Percentiles rank a stretch among this genome's conserved stretches.
Evolutionary conservation across 73 alveolate species (phyloP).

Genomic region (Symbiodinium natans): DNA sequence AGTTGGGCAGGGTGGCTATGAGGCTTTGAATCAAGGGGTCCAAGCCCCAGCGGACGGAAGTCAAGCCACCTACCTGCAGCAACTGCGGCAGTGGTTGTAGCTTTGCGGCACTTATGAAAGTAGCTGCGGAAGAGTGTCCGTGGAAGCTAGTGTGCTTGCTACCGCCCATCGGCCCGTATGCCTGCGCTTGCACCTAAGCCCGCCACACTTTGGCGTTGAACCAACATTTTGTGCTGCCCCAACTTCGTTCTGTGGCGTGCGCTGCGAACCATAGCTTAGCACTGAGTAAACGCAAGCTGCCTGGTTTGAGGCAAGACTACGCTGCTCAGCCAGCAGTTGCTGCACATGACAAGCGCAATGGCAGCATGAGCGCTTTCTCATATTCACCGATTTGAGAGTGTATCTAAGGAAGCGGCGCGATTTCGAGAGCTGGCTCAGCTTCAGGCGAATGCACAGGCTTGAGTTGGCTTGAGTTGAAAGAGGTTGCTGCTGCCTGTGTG

Average conservation of each 20-base stretch:
- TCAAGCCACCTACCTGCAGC: slow-evolving; percentile 43
- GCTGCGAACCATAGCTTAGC: too few relatives aligned
- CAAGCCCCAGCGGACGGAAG: background rate
- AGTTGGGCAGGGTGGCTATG: background rate
- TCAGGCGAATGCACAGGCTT: slow-evolving; percentile 30
- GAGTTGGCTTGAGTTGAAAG: background rate
- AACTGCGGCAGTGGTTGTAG: slow-evolving; percentile 73
- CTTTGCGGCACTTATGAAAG: background rate
- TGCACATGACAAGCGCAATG: too few relatives aligned
- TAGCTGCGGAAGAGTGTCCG: background rate
- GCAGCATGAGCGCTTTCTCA: too few relatives aligned
- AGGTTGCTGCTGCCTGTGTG: background rate
- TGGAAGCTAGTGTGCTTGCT: too few relatives aligned
- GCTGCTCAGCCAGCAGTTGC: background rate
- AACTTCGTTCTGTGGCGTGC: too few relatives aligned
- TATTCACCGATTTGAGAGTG: too few relatives aligned
- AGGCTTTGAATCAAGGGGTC: background rate
- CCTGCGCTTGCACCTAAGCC: too few relatives aligned
- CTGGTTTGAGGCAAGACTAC: slow-evolving; percentile 2
- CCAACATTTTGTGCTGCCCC: background rate
- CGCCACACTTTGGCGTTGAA: background rate
- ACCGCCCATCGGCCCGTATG: too few relatives aligned
- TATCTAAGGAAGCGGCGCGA: slow-evolving; percentile 75
- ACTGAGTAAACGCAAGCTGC: too few relatives aligned
- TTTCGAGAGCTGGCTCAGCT: slow-evolving; percentile 68